Evolutionary conservation across 805 yeast species (phyloP).

Genomic region (Kodamaea sagamina): DNA sequence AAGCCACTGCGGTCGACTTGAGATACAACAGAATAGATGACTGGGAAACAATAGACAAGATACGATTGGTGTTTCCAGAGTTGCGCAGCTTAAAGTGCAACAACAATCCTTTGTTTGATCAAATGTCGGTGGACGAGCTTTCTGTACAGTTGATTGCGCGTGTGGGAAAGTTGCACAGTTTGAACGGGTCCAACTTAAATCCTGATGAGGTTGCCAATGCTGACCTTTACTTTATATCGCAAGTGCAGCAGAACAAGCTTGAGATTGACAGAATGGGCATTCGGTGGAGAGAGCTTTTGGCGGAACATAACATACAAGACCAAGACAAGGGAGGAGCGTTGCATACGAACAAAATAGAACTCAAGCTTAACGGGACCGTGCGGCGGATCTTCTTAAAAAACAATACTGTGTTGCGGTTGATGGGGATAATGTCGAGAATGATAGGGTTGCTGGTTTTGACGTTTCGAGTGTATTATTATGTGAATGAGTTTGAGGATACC

Average conservation of each 20-base stretch:
- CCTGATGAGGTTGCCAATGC: constrained; percentile 56
- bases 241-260: constrained; percentile 38
- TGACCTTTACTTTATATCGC: constrained; percentile 65
- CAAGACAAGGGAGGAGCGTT: background rate
- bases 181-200: constrained; percentile 61
- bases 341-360: background rate
- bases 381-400: constrained; percentile 25
- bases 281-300: constrained; percentile 47
- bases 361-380: constrained; percentile 7
- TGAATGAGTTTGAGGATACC: constrained; percentile 23
- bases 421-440: constrained; percentile 31
- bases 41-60: constrained; percentile 53
- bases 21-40: constrained; percentile 47
- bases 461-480: constrained; percentile 27
- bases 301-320: constrained; percentile 33
- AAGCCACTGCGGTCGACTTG: constrained; percentile 44
- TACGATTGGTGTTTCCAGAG: constrained; percentile 40
- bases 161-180: constrained; percentile 29
- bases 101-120: constrained; percentile 52
- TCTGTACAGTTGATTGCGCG: constrained; percentile 49
- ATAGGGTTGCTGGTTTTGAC: constrained; percentile 23
- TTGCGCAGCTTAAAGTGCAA: constrained; percentile 50
- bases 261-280: constrained; percentile 16
- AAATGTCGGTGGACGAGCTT: constrained; percentile 32
- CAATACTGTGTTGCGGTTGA: constrained; percentile 33